Percentiles rank a stretch among this genome's conserved stretches.
Evolutionary conservation across 345 rosid genomes (phyloP).

Genomic region (Eutrema yunnanense): DNA sequence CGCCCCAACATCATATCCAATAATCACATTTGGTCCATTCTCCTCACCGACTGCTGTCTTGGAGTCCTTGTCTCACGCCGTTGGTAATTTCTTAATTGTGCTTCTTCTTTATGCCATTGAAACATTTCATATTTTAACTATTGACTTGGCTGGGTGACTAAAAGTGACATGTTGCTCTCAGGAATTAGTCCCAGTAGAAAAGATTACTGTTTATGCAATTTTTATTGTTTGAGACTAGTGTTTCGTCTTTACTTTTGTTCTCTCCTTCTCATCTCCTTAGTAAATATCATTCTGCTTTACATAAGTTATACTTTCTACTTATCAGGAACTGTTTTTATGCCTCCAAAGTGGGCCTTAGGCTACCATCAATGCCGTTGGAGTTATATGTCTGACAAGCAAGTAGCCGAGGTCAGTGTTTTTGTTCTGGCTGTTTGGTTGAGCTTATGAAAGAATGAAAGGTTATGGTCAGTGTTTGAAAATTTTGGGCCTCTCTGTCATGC

Average conservation of each 20-base stretch:
- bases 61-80: slow-evolving; percentile 68
- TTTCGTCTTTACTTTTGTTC: not conserved
- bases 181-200: not conserved
- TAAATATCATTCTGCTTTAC: not conserved
- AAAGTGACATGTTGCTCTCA: not conserved
- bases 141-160: not conserved
- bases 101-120: not conserved
- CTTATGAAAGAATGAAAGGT: not conserved
- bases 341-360: slow-evolving; percentile 94
- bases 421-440: not conserved
- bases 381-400: slow-evolving; percentile 73
- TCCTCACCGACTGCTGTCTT: slow-evolving; percentile 63
- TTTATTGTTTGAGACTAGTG: not conserved
- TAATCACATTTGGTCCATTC: slow-evolving; percentile 84
- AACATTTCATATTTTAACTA: not conserved
- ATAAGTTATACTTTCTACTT: not conserved
- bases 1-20: slow-evolving; percentile 61
- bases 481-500: not conserved
- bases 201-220: not conserved
- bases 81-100: slow-evolving; percentile 44
- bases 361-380: slow-evolving; percentile 97
- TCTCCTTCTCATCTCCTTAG: not conserved
- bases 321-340: slow-evolving; percentile 84
- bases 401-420: slow-evolving; percentile 55
- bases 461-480: not conserved